These are phyloP conservation scores for Ophiostoma ulmi DNA, from an alignment of 2,329 filamentous ascomycete genomes.

Conservation along the genomic window DNA sequence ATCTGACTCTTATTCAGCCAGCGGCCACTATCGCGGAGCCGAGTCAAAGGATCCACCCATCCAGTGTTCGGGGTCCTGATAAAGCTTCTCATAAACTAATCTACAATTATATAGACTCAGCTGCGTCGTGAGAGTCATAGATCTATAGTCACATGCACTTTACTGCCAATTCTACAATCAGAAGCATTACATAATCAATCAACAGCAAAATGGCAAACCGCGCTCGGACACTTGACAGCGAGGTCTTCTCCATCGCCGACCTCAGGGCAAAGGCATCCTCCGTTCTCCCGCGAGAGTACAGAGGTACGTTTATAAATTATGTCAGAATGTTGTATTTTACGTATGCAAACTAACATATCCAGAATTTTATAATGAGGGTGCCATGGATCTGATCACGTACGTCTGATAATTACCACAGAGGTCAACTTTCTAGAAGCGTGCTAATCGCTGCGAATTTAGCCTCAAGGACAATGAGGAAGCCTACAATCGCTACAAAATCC, in stretches of 20 bases:
- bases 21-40: not conserved
- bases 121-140: not conserved
- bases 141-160: not conserved
- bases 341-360: not conserved
- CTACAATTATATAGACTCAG: not conserved
- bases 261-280: conserved; percentile 1
- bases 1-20: not conserved
- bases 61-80: not conserved
- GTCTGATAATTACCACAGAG: not conserved
- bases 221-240: not conserved
- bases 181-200: not conserved
- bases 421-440: not conserved
- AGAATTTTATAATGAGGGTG: conserved; percentile 23
- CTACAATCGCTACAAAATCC: conserved; percentile 25
- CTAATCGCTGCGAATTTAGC: not conserved
- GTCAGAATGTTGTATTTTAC: not conserved
- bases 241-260: conserved; percentile 18
- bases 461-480: conserved; percentile 22
- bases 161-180: not conserved
- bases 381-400: conserved; percentile 22
- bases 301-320: not conserved
- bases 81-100: not conserved
- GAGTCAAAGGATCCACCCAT: not conserved
- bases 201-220: not conserved
- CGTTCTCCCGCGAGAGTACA: not conserved